A percentile compares a stretch with the other conserved stretches of the same genome.
Conservation (phyloP, 2,329 filamentous ascomycete genomes). For the Cytospora paraplurivora region DNA sequence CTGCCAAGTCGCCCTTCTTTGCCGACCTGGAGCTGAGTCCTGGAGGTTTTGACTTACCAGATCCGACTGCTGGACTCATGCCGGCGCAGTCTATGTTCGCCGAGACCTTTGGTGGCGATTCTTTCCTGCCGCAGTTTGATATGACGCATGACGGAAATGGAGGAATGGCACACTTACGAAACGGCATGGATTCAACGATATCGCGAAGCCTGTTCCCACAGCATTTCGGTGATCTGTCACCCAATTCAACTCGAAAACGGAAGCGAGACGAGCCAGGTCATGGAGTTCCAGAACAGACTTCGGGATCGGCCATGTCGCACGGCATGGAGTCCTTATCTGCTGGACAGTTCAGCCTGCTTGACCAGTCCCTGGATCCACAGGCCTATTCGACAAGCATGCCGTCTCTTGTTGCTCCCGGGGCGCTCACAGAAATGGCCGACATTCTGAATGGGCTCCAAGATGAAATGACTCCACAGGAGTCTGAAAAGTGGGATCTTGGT, state of each 20-base stretch:
- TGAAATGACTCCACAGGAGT: neutral
- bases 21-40: conserved; percentile 5
- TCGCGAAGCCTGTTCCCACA: conserved; percentile 19
- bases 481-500: neutral
- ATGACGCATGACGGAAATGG: conserved; percentile 11
- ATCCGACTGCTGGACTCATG: conserved; percentile 1
- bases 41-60: neutral
- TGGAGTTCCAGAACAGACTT: neutral
- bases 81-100: conserved; percentile 9
- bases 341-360: conserved; percentile 5
- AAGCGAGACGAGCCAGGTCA: conserved; percentile 9
- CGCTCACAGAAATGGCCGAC: conserved; percentile 17
- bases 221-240: neutral
- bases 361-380: conserved; percentile 9
- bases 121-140: conserved; percentile 12
- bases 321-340: conserved; percentile 3
- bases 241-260: conserved; percentile 13
- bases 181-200: conserved; percentile 18
- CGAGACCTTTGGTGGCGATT: conserved; percentile 4
- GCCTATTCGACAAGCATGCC: conserved; percentile 1
- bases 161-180: conserved; percentile 8
- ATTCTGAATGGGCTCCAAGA: conserved; percentile 18
- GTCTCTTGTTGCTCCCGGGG: conserved; percentile 10
- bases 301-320: conserved; percentile 1
- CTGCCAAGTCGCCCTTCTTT: conserved; percentile 17